These are phyloP conservation scores for Exophiala aquamarina DNA, from an alignment of 2,329 filamentous ascomycete genomes.

Conservation along the genomic window DNA sequence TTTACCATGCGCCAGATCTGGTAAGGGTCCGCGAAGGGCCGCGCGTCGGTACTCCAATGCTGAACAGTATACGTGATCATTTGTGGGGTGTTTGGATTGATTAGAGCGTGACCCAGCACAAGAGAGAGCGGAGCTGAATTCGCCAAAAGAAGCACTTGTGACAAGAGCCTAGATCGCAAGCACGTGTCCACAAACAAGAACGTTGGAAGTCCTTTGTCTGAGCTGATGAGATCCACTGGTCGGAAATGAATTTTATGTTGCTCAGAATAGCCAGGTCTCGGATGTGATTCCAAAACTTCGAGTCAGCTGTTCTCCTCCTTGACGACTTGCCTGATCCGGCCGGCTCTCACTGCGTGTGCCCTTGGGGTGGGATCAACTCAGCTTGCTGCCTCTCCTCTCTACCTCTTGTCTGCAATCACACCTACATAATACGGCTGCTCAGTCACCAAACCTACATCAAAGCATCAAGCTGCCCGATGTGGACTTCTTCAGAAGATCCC, in stretches of 20 bases:
- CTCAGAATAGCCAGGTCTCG: constrained; percentile 25
- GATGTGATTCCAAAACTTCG: constrained; percentile 16
- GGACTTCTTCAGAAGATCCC: constrained; percentile 48
- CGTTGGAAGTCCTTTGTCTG: constrained; percentile 16
- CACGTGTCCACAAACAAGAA: constrained; percentile 17
- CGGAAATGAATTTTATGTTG: constrained; percentile 25
- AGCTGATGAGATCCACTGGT: constrained; percentile 25
- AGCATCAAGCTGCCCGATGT: constrained; percentile 52
- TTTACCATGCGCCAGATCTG: constrained; percentile 44
- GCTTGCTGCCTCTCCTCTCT: constrained; percentile 40
- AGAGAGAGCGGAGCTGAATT: constrained; percentile 52
- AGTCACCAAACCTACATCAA: constrained; percentile 52
- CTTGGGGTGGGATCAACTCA: constrained; percentile 3
- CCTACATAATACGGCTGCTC: constrained; percentile 33
- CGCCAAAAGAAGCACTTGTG: constrained; percentile 5
- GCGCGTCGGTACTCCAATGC: constrained; percentile 56
- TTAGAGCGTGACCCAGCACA: constrained; percentile 34
- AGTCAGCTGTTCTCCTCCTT: constrained; percentile 16
- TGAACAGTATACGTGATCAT: constrained; percentile 62
- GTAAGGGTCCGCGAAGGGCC: constrained; percentile 39
- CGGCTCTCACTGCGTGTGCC: constrained; percentile 14
- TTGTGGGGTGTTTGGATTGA: constrained; percentile 56
- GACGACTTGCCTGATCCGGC: constrained; percentile 27
- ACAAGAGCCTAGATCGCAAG: constrained; percentile 23
- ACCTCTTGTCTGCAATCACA: constrained; percentile 34